Conservation (phyloP, 2,329 filamentous ascomycete genomes). For the Neophaeococcomyces aloes region DNA sequence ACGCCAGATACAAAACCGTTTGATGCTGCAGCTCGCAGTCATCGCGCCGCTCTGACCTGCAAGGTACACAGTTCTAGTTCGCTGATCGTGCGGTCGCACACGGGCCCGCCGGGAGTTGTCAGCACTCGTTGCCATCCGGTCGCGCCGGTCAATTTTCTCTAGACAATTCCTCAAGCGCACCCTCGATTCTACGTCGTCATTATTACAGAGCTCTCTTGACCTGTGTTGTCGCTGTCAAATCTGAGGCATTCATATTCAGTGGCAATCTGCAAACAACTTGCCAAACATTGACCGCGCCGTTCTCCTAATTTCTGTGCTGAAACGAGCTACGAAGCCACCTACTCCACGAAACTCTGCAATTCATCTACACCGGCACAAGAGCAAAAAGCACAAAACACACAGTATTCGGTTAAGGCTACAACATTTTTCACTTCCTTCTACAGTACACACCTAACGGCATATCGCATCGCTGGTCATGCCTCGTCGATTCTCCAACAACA, state of each 20-base stretch:
- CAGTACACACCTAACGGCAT: not conserved
- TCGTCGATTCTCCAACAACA: slow-evolving; percentile 51
- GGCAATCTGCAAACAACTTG: no score
- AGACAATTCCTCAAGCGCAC: not conserved
- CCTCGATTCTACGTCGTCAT: slow-evolving; percentile 4
- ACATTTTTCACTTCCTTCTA: slow-evolving; percentile 1
- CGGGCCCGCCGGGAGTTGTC: no score
- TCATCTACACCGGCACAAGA: not conserved
- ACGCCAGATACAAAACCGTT: no score
- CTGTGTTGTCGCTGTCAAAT: no score
- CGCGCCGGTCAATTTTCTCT: not conserved
- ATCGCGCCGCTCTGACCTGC: not conserved
- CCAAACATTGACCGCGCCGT: no score
- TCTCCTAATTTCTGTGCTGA: no score
- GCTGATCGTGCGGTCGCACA: no score
- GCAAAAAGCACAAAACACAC: not conserved
- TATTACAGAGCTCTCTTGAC: not conserved
- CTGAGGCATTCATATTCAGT: no score
- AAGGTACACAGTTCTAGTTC: slow-evolving; percentile 1
- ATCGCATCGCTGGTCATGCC: slow-evolving; percentile 41
- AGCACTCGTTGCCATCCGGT: no score
- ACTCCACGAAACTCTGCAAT: no score
- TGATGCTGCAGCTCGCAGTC: slow-evolving; percentile 4
- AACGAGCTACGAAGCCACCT: no score
- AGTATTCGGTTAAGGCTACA: not conserved